Evolutionary conservation across 2,329 filamentous ascomycete genomes (phyloP), one percentile per base, ranked within the genome.

Genomic region (Pseudogymnoascus sp.): DNA sequence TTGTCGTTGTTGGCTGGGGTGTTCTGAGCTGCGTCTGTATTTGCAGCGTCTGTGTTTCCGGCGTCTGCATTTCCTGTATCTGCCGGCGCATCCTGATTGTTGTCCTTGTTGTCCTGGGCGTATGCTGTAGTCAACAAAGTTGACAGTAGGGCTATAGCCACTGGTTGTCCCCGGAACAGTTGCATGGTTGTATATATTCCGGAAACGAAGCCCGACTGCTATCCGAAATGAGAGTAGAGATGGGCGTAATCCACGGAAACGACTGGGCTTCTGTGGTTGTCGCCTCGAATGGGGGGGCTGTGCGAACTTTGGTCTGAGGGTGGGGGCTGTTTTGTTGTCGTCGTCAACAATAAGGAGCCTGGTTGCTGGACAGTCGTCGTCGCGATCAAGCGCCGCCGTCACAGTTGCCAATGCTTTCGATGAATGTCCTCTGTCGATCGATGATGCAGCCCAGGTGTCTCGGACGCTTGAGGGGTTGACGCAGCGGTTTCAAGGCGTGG

Each of bases 11-110:
- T 58, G 57, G 43, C 64, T 61, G 64, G 61, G 16, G 63, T 66
- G 18, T 54, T n/a, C 33, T 63, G 39, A 12, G 59, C 62, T 7
- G 68, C 67, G 38, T 65, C 67, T 47, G 68, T 65, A 12, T 65
- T 25, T 25, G 22, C 22, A 25, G 22, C 22, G 22, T 25, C 22
- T 25, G 22, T 25, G 22, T 25, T 25, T 25, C 4, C 22, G 22
- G 68, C 67, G 38, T 65, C 67, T 47, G 68, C 65, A 18, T 41
- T 41, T 9, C 38, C 38, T 11, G 11, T 43, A 28, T 9, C 14
- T 20, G 20, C 22, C 41, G 22, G 0, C 9, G 47, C 16, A 54
- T 54, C 43, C 14, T 22, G 14, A 14, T 25, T 20, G 3, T 25
- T 14, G 2, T 50, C 3, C 8, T 50, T 16, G 9, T 57, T 11